Percentiles rank a stretch among this genome's conserved stretches.
phyloP scores from a whole-genome alignment of 768 basidiomycete species.

The Podaxis carcinomalis region DNA sequence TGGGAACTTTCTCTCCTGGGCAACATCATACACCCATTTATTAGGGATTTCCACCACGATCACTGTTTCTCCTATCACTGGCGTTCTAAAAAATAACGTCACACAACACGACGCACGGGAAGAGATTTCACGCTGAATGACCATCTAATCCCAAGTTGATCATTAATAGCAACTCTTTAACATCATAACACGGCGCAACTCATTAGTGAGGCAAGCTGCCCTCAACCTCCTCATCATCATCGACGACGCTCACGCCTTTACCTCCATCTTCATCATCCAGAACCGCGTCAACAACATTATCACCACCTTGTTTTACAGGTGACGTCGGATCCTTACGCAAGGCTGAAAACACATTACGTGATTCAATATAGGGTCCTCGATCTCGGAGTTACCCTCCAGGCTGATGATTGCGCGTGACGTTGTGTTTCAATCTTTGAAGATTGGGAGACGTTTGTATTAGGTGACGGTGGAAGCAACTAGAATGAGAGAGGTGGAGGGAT shows the following conservation, averaged over 20 bases:
- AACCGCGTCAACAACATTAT: not conserved
- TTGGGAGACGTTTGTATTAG: constrained; percentile 18
- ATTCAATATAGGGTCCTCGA: constrained; percentile 30
- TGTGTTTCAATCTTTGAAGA: constrained; percentile 26
- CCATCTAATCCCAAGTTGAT: no score
- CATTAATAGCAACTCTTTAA: constrained; percentile 37
- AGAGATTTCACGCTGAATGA: no score
- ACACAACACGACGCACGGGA: no score
- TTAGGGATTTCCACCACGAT: no score
- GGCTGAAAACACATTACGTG: constrained; percentile 3
- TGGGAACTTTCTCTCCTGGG: no score
- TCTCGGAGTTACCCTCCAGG: constrained; percentile 25
- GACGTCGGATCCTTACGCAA: constrained; percentile 5
- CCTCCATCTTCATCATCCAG: constrained; percentile 18
- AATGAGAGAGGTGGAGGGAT: constrained; percentile 31
- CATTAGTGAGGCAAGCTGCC: constrained; percentile 55
- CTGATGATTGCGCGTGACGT: constrained; percentile 17
- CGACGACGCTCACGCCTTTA: constrained; percentile 27
- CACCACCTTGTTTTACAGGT: not conserved
- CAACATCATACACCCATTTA: no score
- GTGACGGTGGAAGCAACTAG: constrained; percentile 60
- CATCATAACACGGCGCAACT: constrained; percentile 60
- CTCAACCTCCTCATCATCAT: constrained; percentile 38
- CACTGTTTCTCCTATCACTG: no score
- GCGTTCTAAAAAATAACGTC: no score